phyloP scores from a whole-genome alignment of 2,329 filamentous ascomycete genomes.

The Eutypa lata region DNA sequence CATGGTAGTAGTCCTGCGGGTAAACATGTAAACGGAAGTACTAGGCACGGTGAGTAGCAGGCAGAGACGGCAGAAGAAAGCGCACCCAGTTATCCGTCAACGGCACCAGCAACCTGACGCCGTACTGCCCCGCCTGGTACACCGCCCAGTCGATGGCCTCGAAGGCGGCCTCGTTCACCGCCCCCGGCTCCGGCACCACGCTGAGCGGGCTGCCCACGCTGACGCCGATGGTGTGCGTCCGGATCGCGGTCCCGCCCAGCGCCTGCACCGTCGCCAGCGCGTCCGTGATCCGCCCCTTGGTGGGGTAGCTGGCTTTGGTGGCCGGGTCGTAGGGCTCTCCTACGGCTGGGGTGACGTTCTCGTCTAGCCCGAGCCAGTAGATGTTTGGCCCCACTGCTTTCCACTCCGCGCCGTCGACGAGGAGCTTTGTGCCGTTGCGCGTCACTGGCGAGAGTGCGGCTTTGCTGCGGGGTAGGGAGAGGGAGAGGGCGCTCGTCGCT shows the following conservation, averaged over 20 bases:
- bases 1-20: slow-evolving; percentile 44
- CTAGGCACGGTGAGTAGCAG: not conserved
- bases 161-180: slow-evolving; percentile 42
- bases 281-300: slow-evolving; percentile 42
- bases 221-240: slow-evolving; percentile 43
- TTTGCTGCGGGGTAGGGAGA: not conserved
- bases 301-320: slow-evolving; percentile 43
- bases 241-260: slow-evolving; percentile 43
- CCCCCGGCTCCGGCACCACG: slow-evolving; percentile 36
- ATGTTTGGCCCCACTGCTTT: slow-evolving; percentile 45
- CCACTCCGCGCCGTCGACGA: slow-evolving; percentile 37
- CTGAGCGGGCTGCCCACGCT: slow-evolving; percentile 46
- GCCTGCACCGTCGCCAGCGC: slow-evolving; percentile 41
- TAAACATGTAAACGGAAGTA: not conserved
- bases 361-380: slow-evolving; percentile 49
- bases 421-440: slow-evolving; percentile 33
- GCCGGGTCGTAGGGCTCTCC: slow-evolving; percentile 43
- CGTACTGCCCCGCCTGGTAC: slow-evolving; percentile 41
- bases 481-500: not conserved
- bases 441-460: slow-evolving; percentile 27
- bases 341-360: slow-evolving; percentile 42
- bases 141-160: slow-evolving; percentile 46
- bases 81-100: slow-evolving; percentile 44
- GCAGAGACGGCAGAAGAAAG: not conserved
- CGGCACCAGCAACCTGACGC: slow-evolving; percentile 41